Percentiles rank a stretch among this genome's conserved stretches.
phyloP scores from a whole-genome alignment of 108 stramenopile species.

The Cyclotella cryptica region DNA sequence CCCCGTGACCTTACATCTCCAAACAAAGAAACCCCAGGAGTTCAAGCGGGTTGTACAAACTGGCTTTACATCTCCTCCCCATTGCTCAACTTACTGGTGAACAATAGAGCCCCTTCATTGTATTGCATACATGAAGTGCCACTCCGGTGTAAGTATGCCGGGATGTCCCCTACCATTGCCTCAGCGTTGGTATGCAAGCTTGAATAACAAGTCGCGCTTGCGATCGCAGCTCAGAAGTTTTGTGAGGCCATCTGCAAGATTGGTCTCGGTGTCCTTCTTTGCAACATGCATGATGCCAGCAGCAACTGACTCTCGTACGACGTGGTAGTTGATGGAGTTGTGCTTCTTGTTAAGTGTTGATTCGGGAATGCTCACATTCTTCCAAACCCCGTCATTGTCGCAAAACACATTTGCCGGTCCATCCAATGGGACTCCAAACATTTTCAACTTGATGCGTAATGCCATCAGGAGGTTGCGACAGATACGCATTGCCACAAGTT shows the following conservation, averaged over 20 bases:
- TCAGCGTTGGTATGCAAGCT: too few relatives aligned
- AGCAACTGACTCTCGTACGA: conserved; percentile 48
- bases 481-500: conserved; percentile 51
- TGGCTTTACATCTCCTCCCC: too few relatives aligned
- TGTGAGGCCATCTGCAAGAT: conserved; percentile 56
- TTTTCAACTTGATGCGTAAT: conserved; percentile 46
- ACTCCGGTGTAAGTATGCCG: too few relatives aligned
- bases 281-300: conserved; percentile 38
- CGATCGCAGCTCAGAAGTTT: too few relatives aligned
- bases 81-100: too few relatives aligned
- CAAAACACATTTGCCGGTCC: conserved; percentile 40
- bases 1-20: too few relatives aligned
- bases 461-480: conserved; percentile 34
- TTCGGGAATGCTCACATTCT: conserved; percentile 49
- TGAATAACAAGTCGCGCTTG: too few relatives aligned
- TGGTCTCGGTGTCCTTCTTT: conserved; percentile 38
- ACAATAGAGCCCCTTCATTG: too few relatives aligned
- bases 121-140: too few relatives aligned
- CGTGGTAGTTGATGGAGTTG: conserved; percentile 53
- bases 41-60: too few relatives aligned
- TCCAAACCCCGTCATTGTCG: conserved; percentile 47
- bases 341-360: conserved; percentile 53
- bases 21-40: too few relatives aligned
- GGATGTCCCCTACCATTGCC: too few relatives aligned
- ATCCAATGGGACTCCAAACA: conserved; percentile 39